phyloP scores from a whole-genome alignment of 192 early-diverging fungal genomes.

The Umbelopsis sp. region DNA sequence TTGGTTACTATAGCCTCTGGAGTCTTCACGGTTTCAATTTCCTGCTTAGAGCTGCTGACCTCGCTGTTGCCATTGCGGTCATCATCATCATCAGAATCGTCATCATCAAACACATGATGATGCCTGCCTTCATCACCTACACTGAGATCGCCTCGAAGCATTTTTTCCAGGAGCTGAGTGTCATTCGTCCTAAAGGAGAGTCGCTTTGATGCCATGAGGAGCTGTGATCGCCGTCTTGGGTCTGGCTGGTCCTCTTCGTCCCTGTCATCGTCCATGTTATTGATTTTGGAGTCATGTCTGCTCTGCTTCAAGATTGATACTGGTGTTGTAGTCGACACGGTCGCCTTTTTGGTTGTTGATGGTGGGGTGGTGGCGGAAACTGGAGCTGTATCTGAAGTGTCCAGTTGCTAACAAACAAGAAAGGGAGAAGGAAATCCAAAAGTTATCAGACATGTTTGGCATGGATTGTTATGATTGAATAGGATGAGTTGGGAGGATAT shows the following conservation, averaged over 20 bases:
- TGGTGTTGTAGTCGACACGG: not conserved
- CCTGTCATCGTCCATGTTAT: not conserved
- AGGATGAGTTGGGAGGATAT: too few species aligned
- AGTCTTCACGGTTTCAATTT: conserved; percentile 13
- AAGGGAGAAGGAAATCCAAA: not conserved
- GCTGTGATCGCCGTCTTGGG: conserved; percentile 36
- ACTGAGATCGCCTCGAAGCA: conserved; percentile 40
- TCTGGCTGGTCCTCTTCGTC: conserved; percentile 5
- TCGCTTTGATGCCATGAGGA: conserved; percentile 42
- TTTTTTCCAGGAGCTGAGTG: conserved; percentile 33
- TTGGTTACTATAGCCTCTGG: conserved; percentile 1
- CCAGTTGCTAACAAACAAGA: not conserved
- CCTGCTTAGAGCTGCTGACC: conserved; percentile 15
- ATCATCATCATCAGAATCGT: conserved; percentile 20
- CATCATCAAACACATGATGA: conserved; percentile 16
- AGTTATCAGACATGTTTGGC: not conserved
- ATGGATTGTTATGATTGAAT: too few species aligned
- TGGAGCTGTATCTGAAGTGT: not conserved
- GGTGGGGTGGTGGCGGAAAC: not conserved
- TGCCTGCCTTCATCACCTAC: conserved; percentile 12
- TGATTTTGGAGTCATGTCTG: conserved; percentile 9
- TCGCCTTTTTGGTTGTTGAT: not conserved
- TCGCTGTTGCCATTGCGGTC: conserved; percentile 17
- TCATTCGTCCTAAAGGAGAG: conserved; percentile 36
- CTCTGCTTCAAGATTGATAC: conserved; percentile 10